Conservation (phyloP, 1,284 basidiomycete species). For the Apiotrichum brassicae region DNA sequence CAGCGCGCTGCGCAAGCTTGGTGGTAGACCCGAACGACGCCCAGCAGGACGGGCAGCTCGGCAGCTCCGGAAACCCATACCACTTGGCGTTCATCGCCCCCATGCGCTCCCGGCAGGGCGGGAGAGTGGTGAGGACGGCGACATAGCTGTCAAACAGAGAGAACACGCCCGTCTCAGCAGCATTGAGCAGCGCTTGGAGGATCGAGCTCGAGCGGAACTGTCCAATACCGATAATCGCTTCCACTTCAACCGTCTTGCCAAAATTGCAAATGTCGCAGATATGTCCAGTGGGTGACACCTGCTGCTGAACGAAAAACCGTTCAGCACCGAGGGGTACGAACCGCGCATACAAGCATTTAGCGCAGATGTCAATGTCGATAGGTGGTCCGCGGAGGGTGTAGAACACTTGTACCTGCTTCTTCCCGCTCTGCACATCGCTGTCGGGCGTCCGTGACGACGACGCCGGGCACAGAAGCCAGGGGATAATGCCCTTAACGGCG, state of each 20-base stretch:
- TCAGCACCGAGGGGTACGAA: not conserved
- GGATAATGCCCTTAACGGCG: not conserved
- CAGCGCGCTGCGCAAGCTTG: not conserved
- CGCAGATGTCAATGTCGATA: not conserved
- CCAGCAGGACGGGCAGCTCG: slow-evolving; percentile 1
- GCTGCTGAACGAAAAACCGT: not conserved
- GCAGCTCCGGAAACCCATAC: slow-evolving; percentile 1
- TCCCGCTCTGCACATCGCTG: not conserved
- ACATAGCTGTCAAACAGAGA: not conserved
- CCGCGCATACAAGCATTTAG: not conserved
- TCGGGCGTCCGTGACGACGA: no score
- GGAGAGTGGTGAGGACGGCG: not conserved
- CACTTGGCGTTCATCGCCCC: not conserved
- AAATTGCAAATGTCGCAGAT: not conserved
- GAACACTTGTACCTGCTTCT: not conserved
- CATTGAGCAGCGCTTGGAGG: not conserved
- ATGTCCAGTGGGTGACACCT: not conserved
- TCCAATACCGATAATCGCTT: not conserved
- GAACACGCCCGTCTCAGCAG: not conserved
- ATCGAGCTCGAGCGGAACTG: not conserved
- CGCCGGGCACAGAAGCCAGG: no score
- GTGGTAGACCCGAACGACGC: not conserved
- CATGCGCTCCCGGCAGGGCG: not conserved
- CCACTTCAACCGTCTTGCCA: not conserved
- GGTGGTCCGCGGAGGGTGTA: not conserved